Base-by-base conservation (phyloP, 352 stramenopile species). In the Phytophthora rubi region DNA sequence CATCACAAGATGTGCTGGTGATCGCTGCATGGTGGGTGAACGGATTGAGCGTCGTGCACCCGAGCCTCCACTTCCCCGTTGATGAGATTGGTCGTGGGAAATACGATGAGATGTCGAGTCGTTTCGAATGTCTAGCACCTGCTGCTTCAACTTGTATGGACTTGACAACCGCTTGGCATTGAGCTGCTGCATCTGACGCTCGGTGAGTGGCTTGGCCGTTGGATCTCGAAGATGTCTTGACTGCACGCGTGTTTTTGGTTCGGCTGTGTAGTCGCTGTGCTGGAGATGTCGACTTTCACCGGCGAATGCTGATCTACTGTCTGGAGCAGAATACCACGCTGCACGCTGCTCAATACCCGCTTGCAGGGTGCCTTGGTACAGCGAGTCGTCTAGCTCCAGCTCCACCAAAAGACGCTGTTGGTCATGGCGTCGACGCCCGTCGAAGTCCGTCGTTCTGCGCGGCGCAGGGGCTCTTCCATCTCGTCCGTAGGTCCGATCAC, bases 101-200 rank as follows among this genome's bases (percentile, higher is more conserved):
- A 67, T 18, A 32, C 44, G 56, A 8, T 63, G 59, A 26, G 53
- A 21, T 37, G 35, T 58, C 16, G 53, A 49, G 12, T 62, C 47
- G 23, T 54, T 64, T 18, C 82, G 75, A 39, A 55, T 89, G 57
- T 73, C 85, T 23, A 88, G 54, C 33, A 92, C 79, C 12, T 79
- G 75, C 47, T 91, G 79, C 59, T 91, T 90, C 32, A 91, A 67
- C 59, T 90, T 88, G 72, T 83, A 88, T 23, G 82, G 82, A 70
- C 77, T 91, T 6, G 73, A 76, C 8, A 83, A 74, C 32, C 76
- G 76, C 39, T 60, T 76, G 4, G 62, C 58, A 21, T 64, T 57
- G 32, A 62, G 48, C 26, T 67, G 75, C 30, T 62, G 59, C 52
- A 54, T 68, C 23, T 72, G 70, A 9, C 62, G 65, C 30, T 70